Evolutionary conservation across 352 stramenopile species (phyloP).

Genomic region (Pythium graminicola): DNA sequence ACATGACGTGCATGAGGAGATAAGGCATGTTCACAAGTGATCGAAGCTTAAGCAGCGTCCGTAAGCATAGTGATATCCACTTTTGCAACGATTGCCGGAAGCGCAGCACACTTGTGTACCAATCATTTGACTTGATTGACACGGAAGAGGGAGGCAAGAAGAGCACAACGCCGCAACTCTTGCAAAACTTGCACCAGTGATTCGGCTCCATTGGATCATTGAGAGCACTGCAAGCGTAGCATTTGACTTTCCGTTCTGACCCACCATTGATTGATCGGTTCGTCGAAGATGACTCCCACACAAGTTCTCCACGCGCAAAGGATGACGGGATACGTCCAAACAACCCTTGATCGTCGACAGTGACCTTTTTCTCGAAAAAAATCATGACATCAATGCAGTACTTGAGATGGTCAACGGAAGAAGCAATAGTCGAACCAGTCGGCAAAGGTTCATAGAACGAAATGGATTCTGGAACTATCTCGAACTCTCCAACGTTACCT

Average conservation of each 20-base stretch:
- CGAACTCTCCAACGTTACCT: slow-evolving; percentile 30
- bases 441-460: slow-evolving; percentile 71
- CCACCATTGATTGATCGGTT: slow-evolving; percentile 28
- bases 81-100: slow-evolving; percentile 76
- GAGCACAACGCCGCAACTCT: slow-evolving; percentile 65
- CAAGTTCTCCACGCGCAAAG: slow-evolving; percentile 68
- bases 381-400: slow-evolving; percentile 80
- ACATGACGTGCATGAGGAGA: slow-evolving; percentile 82
- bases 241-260: slow-evolving; percentile 55
- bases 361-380: slow-evolving; percentile 86
- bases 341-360: slow-evolving; percentile 49
- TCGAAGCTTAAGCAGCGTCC: slow-evolving; percentile 53
- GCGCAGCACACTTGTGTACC: slow-evolving; percentile 63
- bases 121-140: slow-evolving; percentile 72
- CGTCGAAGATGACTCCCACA: slow-evolving; percentile 45
- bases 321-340: slow-evolving; percentile 69
- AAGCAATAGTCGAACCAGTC: slow-evolving; percentile 38
- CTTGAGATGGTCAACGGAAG: slow-evolving; percentile 69
- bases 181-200: slow-evolving; percentile 71
- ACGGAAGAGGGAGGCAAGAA: slow-evolving; percentile 75
- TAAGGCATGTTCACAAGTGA: slow-evolving; percentile 74
- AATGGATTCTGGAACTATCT: slow-evolving; percentile 47
- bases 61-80: slow-evolving; percentile 70
- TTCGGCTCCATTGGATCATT: slow-evolving; percentile 61
- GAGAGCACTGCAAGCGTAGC: slow-evolving; percentile 63